phyloP scores from a whole-genome alignment of 305 asterid genomes.

The Fraxinus xanthoxyloides region DNA sequence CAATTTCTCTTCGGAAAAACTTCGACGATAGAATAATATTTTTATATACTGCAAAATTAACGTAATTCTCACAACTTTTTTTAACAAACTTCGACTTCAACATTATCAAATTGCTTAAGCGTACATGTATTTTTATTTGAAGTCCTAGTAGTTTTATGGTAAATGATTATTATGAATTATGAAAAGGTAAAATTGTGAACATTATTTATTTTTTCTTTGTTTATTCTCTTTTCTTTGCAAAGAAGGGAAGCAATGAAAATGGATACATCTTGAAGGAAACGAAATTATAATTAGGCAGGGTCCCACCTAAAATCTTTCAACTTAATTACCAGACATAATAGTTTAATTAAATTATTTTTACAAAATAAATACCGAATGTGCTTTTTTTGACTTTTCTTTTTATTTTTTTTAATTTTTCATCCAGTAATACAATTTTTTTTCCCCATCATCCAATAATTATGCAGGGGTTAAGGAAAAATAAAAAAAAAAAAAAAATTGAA shows the following conservation, averaged over 20 bases:
- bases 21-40: neutral
- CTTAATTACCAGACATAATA: neutral
- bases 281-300: neutral
- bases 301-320: neutral
- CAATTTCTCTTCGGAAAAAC: neutral
- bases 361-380: neutral
- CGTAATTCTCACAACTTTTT: neutral
- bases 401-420: neutral
- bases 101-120: neutral
- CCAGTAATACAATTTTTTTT: neutral
- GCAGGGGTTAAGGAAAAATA: neutral
- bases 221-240: neutral
- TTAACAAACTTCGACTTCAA: neutral
- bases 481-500: neutral
- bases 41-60: neutral
- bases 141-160: neutral
- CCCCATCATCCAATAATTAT: neutral
- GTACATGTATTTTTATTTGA: neutral
- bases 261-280: neutral
- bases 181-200: neutral
- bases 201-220: neutral
- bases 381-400: neutral
- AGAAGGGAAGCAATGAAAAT: neutral
- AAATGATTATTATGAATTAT: neutral
- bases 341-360: neutral